Evolutionary conservation across 2,329 filamentous ascomycete genomes (phyloP).

Genomic region (Xylariaceae sp.): DNA sequence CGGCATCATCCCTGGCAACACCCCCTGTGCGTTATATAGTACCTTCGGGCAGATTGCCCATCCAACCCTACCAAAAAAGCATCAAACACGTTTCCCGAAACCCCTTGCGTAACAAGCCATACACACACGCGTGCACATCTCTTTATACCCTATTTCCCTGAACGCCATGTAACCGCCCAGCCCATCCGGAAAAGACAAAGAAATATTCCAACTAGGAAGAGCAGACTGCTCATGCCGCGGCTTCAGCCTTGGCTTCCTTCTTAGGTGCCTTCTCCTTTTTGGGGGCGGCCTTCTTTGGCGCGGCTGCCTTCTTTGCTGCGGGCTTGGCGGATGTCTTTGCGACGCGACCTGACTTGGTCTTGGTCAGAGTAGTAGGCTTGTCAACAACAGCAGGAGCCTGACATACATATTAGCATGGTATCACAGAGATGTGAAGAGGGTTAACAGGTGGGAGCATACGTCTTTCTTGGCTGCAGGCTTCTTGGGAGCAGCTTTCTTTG

Average conservation of each 20-base stretch:
- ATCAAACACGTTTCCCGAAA: slow-evolving; percentile 36
- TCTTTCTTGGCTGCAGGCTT: slow-evolving; percentile 49
- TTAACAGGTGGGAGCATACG: slow-evolving; percentile 33
- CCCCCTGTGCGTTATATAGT: slow-evolving; percentile 6
- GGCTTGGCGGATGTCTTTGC: slow-evolving; percentile 67
- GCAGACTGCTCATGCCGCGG: slow-evolving; percentile 34
- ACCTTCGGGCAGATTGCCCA: slow-evolving; percentile 18
- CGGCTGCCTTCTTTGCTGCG: slow-evolving; percentile 49
- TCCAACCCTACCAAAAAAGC: slow-evolving; percentile 31
- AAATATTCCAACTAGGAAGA: slow-evolving; percentile 41
- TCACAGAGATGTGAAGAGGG: slow-evolving; percentile 4
- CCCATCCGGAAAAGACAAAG: slow-evolving; percentile 43
- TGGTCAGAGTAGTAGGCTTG: slow-evolving; percentile 54
- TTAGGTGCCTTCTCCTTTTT: slow-evolving; percentile 53
- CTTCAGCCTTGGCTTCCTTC: slow-evolving; percentile 45
- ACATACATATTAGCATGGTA: slow-evolving; percentile 20
- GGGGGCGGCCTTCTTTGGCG: slow-evolving; percentile 48
- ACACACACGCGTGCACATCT: slow-evolving; percentile 34
- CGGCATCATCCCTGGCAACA: slow-evolving; percentile 9
- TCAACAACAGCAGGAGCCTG: slow-evolving; percentile 58
- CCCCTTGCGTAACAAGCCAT: slow-evolving; percentile 37
- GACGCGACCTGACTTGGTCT: slow-evolving; percentile 82
- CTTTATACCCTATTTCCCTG: slow-evolving; percentile 41
- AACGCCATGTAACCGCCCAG: slow-evolving; percentile 43
- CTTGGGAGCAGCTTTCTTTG: slow-evolving; percentile 50